A percentile compares a stretch with the other conserved stretches of the same genome.
phyloP scores from a whole-genome alignment of 2,329 filamentous ascomycete genomes.

The Ampelomyces quisqualis region DNA sequence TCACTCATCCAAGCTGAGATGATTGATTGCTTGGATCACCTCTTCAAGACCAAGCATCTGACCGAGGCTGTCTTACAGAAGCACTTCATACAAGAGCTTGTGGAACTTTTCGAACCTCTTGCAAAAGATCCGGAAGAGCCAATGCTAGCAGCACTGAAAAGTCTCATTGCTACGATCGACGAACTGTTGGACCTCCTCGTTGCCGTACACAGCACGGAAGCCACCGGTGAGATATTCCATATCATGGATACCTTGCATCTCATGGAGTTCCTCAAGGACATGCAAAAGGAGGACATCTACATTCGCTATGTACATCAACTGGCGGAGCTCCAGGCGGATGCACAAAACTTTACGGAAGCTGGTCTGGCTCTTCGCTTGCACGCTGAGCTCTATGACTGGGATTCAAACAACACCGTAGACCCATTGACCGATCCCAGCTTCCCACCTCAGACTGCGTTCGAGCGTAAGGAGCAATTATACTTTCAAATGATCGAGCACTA shows the following conservation, averaged over 20 bases:
- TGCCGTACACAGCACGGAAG: constrained; percentile 78
- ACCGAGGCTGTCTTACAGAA: constrained; percentile 91
- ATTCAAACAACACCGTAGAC: constrained; percentile 65
- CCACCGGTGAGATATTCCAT: constrained; percentile 71
- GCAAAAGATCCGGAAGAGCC: constrained; percentile 67
- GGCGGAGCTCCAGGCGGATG: constrained; percentile 71
- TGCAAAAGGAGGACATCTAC: constrained; percentile 97
- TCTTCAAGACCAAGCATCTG: constrained; percentile 86
- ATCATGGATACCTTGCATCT: constrained; percentile 86
- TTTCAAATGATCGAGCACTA: constrained; percentile 95
- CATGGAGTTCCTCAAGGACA: constrained; percentile 95
- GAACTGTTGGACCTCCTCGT: constrained; percentile 89
- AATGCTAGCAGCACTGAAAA: constrained; percentile 72
- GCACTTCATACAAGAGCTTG: constrained; percentile 82
- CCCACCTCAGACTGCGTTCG: constrained; percentile 81
- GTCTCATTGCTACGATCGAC: constrained; percentile 80
- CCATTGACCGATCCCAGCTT: constrained; percentile 73
- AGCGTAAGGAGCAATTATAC: constrained; percentile 88
- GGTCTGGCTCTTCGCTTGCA: constrained; percentile 86
- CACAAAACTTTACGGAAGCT: constrained; percentile 80
- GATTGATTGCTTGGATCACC: constrained; percentile 85
- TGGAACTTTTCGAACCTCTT: constrained; percentile 75
- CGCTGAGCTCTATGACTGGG: constrained; percentile 91
- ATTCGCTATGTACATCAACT: constrained; percentile 94
- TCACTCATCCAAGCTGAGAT: constrained; percentile 92